Conservation (phyloP, 73 alveolate genomes). For the Tetrahymena elliotti region DNA sequence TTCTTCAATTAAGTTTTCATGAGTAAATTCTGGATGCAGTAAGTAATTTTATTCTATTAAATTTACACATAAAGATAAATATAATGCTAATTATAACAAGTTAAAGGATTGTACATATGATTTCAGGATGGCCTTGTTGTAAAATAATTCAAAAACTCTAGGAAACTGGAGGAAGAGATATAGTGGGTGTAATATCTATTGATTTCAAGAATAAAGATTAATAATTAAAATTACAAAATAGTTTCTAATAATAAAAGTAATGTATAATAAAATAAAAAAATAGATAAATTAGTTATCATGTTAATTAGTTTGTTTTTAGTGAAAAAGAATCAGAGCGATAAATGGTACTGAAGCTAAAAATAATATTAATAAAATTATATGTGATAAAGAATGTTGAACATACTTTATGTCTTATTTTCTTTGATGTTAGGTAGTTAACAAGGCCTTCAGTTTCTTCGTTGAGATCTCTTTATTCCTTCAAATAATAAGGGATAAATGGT, state of each 20-base stretch:
- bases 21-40: not conserved
- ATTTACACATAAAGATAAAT: not conserved
- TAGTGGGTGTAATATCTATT: not conserved
- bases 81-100: no score
- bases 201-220: not conserved
- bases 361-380: no score
- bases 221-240: not conserved
- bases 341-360: not conserved
- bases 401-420: not conserved
- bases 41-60: not conserved
- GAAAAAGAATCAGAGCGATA: not conserved
- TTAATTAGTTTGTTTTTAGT: no score
- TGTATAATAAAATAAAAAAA: not conserved
- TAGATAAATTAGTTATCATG: no score
- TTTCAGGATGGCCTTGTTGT: not conserved
- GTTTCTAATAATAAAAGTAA: not conserved
- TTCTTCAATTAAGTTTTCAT: not conserved
- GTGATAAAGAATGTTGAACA: not conserved
- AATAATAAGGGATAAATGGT: not conserved
- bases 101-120: not conserved
- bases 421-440: not conserved
- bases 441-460: not conserved
- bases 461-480: not conserved
- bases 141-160: not conserved
- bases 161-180: not conserved